Evolutionary conservation across 2,329 filamentous ascomycete species (phyloP).

Genomic region (Paramyrothecium roridum): DNA sequence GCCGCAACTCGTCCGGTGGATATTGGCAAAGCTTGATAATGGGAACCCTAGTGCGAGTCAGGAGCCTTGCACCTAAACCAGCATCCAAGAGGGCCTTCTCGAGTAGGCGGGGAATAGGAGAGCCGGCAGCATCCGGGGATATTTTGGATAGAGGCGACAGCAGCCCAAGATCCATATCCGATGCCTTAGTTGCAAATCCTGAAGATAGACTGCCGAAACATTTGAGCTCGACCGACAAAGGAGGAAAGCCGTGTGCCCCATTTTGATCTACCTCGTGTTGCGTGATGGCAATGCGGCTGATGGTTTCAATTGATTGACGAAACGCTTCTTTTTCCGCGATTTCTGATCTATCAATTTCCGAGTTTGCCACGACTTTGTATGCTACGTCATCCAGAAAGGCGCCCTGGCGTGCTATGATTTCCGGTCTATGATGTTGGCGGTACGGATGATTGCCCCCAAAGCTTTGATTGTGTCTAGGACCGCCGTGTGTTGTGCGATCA

Average conservation of each 20-base stretch:
- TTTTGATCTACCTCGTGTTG: constrained; percentile 44
- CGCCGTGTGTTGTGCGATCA: constrained; percentile 1
- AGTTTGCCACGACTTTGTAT: constrained; percentile 41
- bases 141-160: constrained; percentile 60
- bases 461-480: constrained; percentile 6
- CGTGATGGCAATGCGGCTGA: constrained; percentile 59
- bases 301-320: constrained; percentile 58
- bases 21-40: constrained; percentile 83
- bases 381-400: constrained; percentile 47
- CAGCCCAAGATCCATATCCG: constrained; percentile 86
- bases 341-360: constrained; percentile 62
- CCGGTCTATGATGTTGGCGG: constrained; percentile 22
- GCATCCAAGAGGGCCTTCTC: constrained; percentile 71
- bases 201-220: constrained; percentile 82
- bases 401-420: constrained; percentile 47
- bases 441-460: constrained; percentile 8
- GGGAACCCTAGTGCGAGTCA: constrained; percentile 77
- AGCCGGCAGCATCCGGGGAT: constrained; percentile 50
- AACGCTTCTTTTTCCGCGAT: constrained; percentile 70
- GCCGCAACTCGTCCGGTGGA: constrained; percentile 58
- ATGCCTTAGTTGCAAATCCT: constrained; percentile 82
- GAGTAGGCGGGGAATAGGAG: constrained; percentile 67
- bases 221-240: constrained; percentile 61
- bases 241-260: constrained; percentile 42
- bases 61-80: constrained; percentile 71